Evolutionary conservation across 2,329 filamentous ascomycete genomes (phyloP).

Genomic region (Macroventuria anomochaeta): DNA sequence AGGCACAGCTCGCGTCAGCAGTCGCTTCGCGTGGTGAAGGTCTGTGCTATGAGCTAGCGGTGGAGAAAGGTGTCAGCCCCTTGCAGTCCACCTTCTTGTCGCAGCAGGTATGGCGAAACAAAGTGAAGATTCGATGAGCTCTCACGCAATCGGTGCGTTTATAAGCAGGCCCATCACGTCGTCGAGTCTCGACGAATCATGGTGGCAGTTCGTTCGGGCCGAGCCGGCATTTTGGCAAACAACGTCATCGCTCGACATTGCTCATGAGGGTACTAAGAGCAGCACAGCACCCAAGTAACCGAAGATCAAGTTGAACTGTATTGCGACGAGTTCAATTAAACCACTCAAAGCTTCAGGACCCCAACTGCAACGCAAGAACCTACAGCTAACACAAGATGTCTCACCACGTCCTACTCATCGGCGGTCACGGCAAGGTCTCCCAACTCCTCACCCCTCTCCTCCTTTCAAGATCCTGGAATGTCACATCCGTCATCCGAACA

Average conservation of each 20-base stretch:
- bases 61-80: background rate
- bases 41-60: background rate
- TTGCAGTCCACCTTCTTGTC: background rate
- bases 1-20: background rate
- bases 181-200: conserved; percentile 5
- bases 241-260: conserved; percentile 15
- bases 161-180: conserved; percentile 9
- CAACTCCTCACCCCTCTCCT: conserved; percentile 78
- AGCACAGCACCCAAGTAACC: background rate
- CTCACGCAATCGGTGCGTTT: conserved; percentile 16
- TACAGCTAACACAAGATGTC: conserved; percentile 27
- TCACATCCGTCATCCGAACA: conserved; percentile 79
- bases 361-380: too few relatives aligned
- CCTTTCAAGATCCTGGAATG: conserved; percentile 74
- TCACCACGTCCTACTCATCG: conserved; percentile 69
- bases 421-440: conserved; percentile 81
- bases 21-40: background rate
- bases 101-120: background rate
- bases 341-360: background rate
- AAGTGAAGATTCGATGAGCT: background rate
- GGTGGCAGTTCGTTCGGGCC: conserved; percentile 2
- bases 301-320: background rate
- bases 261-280: conserved; percentile 14
- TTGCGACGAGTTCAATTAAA: background rate
- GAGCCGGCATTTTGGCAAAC: conserved; percentile 1